Conservation (phyloP, 345 rosid species). For the Populus deltoides region DNA sequence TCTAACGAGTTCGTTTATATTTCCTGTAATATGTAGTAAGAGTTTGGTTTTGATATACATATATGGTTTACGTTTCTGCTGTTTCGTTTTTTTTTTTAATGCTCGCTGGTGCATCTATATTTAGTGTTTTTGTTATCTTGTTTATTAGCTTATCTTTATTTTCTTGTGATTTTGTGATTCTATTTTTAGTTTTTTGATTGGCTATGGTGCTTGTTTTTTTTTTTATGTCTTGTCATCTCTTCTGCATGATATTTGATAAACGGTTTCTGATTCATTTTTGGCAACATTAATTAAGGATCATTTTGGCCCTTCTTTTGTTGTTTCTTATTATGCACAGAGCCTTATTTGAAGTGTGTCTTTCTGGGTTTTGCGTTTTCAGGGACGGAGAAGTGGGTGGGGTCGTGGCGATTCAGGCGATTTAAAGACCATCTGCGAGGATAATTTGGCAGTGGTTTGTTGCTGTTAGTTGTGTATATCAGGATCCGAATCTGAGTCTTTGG, state of each 20-base stretch:
- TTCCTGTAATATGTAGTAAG: background rate
- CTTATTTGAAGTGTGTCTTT: conserved; percentile 6
- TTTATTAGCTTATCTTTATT: background rate
- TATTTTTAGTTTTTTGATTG: background rate
- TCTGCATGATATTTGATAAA: background rate
- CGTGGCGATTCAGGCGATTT: conserved; percentile 9
- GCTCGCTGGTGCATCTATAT: background rate
- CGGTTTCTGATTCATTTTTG: conserved; percentile 4
- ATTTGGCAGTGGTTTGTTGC: background rate
- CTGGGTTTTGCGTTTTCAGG: conserved; percentile 8
- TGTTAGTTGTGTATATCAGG: conserved; percentile 13
- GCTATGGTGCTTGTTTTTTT: background rate
- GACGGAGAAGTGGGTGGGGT: conserved; percentile 4
- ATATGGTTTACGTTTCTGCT: background rate
- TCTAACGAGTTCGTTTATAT: conserved; percentile 2
- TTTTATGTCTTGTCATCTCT: background rate
- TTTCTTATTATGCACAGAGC: conserved; percentile 7
- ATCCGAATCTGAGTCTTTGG: conserved; percentile 27
- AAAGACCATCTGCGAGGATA: background rate
- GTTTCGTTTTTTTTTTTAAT: background rate
- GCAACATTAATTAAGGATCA: background rate
- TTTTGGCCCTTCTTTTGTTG: background rate
- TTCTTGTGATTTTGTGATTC: background rate
- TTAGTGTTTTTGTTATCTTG: background rate
- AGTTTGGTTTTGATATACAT: background rate